Evolutionary conservation across 2,329 filamentous ascomycete species (phyloP).

Genomic region (Alternaria triticimaculans): DNA sequence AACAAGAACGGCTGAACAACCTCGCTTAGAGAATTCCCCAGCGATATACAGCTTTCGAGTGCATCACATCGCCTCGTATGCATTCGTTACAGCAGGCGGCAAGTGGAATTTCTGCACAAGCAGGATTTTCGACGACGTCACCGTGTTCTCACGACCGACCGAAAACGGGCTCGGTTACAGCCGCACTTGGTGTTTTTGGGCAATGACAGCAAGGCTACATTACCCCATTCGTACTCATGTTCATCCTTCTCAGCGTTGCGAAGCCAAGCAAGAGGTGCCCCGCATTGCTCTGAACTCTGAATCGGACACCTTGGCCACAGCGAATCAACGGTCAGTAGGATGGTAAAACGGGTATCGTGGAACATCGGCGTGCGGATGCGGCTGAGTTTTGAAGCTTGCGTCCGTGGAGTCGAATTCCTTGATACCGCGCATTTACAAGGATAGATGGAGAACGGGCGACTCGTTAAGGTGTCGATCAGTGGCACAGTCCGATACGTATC

Average conservation of each 20-base stretch:
- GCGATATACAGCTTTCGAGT: background rate
- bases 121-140: conserved; percentile 7
- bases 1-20: background rate
- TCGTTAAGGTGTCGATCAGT: background rate
- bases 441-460: background rate
- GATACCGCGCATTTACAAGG: background rate
- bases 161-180: background rate
- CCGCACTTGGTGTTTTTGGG: background rate
- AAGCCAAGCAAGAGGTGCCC: background rate
- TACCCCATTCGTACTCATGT: background rate
- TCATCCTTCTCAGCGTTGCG: background rate
- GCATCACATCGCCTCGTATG: background rate
- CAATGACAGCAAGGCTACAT: background rate
- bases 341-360: background rate
- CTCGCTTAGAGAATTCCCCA: background rate
- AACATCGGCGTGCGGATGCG: background rate
- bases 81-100: background rate
- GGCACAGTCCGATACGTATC: background rate
- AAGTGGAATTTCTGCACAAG: background rate
- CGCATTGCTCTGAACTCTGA: background rate
- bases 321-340: background rate
- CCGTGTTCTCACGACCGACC: background rate
- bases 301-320: background rate
- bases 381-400: background rate
- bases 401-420: background rate